Conservation (phyloP, 768 basidiomycete species). For the Aureoboletus auriporus region DNA sequence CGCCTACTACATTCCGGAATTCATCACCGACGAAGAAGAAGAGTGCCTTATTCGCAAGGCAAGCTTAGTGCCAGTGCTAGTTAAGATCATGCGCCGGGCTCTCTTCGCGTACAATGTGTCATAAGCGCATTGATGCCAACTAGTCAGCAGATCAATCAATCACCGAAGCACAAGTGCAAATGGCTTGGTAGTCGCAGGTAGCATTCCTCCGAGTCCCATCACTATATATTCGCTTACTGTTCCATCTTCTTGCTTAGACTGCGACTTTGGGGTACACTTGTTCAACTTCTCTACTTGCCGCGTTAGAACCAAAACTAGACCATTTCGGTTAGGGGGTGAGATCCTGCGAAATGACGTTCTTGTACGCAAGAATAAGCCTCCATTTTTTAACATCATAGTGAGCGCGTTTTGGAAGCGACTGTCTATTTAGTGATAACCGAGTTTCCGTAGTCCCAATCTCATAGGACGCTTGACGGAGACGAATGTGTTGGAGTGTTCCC, state of each 20-base stretch:
- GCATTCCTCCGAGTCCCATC: not conserved
- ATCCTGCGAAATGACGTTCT: conserved; percentile 65
- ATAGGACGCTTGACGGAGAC: conserved; percentile 63
- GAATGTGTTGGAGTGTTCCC: conserved; percentile 58
- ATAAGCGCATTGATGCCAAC: conserved; percentile 16
- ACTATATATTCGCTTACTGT: conserved; percentile 1
- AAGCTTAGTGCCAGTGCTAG: conserved; percentile 7
- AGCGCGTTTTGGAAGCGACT: conserved; percentile 20
- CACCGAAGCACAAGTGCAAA: conserved; percentile 83
- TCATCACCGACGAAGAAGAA: conserved; percentile 75
- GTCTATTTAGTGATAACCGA: conserved; percentile 4
- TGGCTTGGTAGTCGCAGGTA: conserved; percentile 32
- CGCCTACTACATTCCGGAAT: conserved; percentile 72
- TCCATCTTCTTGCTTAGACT: conserved; percentile 39
- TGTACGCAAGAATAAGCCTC: conserved; percentile 64
- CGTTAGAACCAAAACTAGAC: conserved; percentile 2
- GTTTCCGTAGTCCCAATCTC: conserved; percentile 66
- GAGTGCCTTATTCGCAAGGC: conserved; percentile 75
- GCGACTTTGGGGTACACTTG: conserved; percentile 64
- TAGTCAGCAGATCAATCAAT: conserved; percentile 66
- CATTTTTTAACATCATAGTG: conserved; percentile 69
- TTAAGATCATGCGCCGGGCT: not conserved
- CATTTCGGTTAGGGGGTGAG: conserved; percentile 57
- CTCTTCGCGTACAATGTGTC: not conserved
- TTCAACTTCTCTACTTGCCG: not conserved